Conservation (phyloP, 2,329 filamentous ascomycete species). For the Penicillium psychrosexuale region DNA sequence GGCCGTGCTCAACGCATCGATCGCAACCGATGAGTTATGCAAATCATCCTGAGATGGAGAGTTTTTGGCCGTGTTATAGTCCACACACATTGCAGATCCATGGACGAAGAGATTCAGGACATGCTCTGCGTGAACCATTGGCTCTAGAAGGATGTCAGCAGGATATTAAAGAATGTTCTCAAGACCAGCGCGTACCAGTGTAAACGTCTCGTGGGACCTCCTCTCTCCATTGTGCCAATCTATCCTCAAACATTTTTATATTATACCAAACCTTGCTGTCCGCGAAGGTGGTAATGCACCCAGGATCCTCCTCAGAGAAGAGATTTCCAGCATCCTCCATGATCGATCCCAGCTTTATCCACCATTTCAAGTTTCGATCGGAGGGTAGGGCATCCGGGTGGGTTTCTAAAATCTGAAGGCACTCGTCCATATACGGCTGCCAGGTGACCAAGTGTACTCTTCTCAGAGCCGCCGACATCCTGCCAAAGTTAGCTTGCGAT, state of each 20-base stretch:
- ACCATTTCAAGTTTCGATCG: slow-evolving; percentile 56
- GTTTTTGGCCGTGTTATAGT: slow-evolving; percentile 48
- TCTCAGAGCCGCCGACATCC: slow-evolving; percentile 57
- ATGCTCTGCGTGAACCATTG: slow-evolving; percentile 61
- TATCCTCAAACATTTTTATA: slow-evolving; percentile 62
- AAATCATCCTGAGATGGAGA: slow-evolving; percentile 22
- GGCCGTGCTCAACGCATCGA: slow-evolving; percentile 65
- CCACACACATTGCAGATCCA: slow-evolving; percentile 68
- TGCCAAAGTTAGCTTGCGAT: slow-evolving; percentile 25
- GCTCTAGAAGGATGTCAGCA: slow-evolving; percentile 44
- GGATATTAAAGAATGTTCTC: background rate
- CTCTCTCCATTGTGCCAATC: slow-evolving; percentile 59
- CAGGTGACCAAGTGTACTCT: slow-evolving; percentile 59
- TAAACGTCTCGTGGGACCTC: slow-evolving; percentile 54
- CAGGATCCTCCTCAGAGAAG: slow-evolving; percentile 65
- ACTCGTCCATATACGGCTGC: slow-evolving; percentile 63
- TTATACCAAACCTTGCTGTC: slow-evolving; percentile 64
- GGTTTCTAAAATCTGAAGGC: slow-evolving; percentile 55
- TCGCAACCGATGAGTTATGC: slow-evolving; percentile 47
- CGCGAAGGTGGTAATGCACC: slow-evolving; percentile 51
- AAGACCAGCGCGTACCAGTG: slow-evolving; percentile 50
- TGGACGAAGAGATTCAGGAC: slow-evolving; percentile 71
- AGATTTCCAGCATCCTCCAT: slow-evolving; percentile 67
- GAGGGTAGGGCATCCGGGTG: slow-evolving; percentile 57
- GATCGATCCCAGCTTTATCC: slow-evolving; percentile 59